Evolutionary conservation across 139 green algal species (phyloP).

Genomic region (Tetraselmis striata): DNA sequence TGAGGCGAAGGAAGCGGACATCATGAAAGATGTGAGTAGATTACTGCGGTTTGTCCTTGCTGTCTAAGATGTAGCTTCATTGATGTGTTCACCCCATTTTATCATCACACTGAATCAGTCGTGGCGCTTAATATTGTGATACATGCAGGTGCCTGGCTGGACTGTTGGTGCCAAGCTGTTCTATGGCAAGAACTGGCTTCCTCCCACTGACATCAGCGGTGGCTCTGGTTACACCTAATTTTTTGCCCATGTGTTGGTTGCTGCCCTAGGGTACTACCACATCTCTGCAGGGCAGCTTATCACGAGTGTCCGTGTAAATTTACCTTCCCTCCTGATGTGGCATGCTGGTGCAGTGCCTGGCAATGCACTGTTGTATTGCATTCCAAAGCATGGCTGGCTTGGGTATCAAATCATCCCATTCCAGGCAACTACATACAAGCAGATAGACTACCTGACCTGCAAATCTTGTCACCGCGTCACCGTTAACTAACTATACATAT

Average conservation of each 20-base stretch:
- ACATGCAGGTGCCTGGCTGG: not conserved
- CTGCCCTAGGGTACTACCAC: not conserved
- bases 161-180: not conserved
- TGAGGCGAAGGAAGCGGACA: constrained; percentile 17
- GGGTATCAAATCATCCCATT: no score
- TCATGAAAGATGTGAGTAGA: constrained; percentile 28
- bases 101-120: no score
- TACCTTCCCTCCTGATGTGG: not conserved
- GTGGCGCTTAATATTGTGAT: not conserved
- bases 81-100: no score
- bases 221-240: not conserved
- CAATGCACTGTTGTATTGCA: not conserved
- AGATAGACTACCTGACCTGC: no score
- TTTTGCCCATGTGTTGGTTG: not conserved
- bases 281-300: not conserved
- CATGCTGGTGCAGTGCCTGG: not conserved
- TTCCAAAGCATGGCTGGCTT: no score
- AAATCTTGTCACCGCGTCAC: no score
- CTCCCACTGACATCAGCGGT: not conserved
- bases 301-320: not conserved
- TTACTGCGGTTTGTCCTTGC: constrained; percentile 8
- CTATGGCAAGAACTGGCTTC: not conserved
- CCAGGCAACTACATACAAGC: no score
- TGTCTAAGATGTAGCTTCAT: constrained; percentile 17
- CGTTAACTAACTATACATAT: no score